Evolutionary conservation across 2,329 filamentous ascomycete genomes (phyloP).

Genomic region (Botrytis medusae): DNA sequence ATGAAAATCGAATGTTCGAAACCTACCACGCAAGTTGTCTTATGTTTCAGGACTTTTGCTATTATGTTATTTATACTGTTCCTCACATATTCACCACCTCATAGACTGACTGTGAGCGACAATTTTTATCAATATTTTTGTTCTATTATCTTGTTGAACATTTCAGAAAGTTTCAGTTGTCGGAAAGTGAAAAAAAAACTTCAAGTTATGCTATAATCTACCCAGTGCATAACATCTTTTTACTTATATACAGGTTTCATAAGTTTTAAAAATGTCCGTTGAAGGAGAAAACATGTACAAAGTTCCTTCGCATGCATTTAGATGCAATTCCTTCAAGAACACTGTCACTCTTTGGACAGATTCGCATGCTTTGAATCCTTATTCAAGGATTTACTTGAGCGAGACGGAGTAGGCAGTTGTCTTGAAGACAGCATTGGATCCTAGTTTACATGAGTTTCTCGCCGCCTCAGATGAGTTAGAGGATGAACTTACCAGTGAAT

Average conservation of each 20-base stretch:
- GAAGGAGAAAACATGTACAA: background rate
- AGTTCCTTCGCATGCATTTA: background rate
- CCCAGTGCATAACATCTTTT: background rate
- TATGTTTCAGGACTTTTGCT: background rate
- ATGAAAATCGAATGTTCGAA: background rate
- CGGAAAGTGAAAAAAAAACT: no score
- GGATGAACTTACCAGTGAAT: slow-evolving; percentile 44
- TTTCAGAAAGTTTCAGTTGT: background rate
- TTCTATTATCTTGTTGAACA: background rate
- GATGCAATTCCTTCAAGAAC: background rate
- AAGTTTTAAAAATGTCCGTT: background rate
- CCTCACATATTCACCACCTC: background rate
- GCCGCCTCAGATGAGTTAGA: no score
- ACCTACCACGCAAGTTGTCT: background rate
- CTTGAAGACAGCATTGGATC: slow-evolving; percentile 47
- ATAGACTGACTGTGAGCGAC: no score
- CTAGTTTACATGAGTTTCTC: slow-evolving; percentile 31
- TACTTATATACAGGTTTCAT: background rate
- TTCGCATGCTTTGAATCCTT: background rate
- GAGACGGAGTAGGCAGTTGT: slow-evolving; percentile 41
- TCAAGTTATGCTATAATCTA: background rate
- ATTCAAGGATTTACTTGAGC: slow-evolving; percentile 17
- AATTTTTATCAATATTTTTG: background rate
- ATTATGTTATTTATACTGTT: background rate
- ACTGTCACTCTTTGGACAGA: no score